These are phyloP conservation scores for Geranomyces michiganensis DNA, from an alignment of 192 early-diverging fungal genomes.

Conservation along the genomic window DNA sequence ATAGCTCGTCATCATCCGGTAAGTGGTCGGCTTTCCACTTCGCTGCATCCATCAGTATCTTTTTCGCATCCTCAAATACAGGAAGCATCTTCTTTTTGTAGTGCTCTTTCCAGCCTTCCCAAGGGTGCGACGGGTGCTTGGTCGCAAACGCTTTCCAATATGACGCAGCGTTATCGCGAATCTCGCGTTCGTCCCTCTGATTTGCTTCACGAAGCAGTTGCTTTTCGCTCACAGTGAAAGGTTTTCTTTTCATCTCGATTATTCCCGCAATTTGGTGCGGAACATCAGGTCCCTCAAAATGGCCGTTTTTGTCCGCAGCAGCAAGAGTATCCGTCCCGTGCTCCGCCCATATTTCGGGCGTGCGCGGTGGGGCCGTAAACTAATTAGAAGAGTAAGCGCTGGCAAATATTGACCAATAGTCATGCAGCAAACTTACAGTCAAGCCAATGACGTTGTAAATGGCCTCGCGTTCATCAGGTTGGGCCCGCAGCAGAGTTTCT, in stretches of 20 bases:
- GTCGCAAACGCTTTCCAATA: conserved; percentile 21
- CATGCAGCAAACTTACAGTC: not conserved
- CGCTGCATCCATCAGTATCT: not conserved
- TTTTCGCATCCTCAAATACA: not conserved
- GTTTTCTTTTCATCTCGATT: not conserved
- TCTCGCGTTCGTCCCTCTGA: not conserved
- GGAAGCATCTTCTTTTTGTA: not conserved
- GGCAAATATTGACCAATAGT: too few relatives aligned
- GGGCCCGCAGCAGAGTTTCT: not conserved
- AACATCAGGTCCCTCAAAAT: not conserved
- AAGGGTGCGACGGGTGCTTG: conserved; percentile 13
- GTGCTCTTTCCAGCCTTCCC: conserved; percentile 21
- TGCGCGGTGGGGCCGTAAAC: not conserved
- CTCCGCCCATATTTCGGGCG: not conserved
- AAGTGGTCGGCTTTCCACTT: not conserved
- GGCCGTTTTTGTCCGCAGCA: not conserved
- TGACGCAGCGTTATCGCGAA: not conserved
- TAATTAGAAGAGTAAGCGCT: too few relatives aligned
- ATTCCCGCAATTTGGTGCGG: not conserved
- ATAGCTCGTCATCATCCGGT: too few relatives aligned
- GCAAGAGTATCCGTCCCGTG: not conserved
- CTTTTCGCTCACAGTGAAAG: conserved; percentile 19
- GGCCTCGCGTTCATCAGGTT: not conserved
- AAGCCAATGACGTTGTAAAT: not conserved
- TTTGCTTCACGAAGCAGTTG: conserved; percentile 4